These are phyloP conservation scores for Avicennia marina DNA, from an alignment of 257 asterid genomes.

Conservation along the genomic window DNA sequence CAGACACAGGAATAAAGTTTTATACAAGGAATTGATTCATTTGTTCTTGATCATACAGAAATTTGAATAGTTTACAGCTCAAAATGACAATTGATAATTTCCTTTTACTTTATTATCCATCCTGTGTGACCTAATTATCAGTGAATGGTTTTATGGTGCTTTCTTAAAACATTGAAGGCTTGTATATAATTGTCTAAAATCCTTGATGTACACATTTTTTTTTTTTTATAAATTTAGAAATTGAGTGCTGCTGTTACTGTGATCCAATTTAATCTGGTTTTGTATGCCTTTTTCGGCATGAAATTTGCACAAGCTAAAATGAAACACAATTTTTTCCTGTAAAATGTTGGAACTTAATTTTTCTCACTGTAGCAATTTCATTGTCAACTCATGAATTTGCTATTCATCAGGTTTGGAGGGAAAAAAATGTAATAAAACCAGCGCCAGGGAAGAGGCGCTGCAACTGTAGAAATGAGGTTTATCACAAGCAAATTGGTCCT, in stretches of 20 bases:
- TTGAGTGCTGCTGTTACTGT: no score
- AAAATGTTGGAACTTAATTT: no score
- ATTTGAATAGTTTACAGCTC: neutral
- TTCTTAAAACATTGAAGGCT: no score
- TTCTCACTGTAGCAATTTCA: no score
- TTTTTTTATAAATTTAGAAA: no score
- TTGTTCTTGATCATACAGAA: neutral
- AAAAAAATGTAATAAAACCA: slow-evolving; percentile 78
- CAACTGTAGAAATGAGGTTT: slow-evolving; percentile 96
- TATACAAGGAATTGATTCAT: neutral
- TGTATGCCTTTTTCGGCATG: neutral
- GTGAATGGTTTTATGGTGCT: no score
- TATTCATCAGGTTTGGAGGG: slow-evolving; percentile 87
- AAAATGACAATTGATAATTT: no score
- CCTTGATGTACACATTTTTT: no score
- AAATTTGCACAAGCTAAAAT: neutral
- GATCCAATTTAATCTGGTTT: neutral
- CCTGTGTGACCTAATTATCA: no score
- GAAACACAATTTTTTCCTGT: neutral
- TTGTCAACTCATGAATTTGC: neutral
- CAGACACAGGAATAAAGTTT: neutral
- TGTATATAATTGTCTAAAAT: no score
- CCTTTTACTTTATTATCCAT: no score
- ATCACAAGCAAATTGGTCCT: slow-evolving; percentile 98
- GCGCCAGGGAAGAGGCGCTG: slow-evolving; percentile 97